These are phyloP conservation scores for Colletotrichum sp. DNA, from an alignment of 2,329 filamentous ascomycete species.

Conservation along the genomic window DNA sequence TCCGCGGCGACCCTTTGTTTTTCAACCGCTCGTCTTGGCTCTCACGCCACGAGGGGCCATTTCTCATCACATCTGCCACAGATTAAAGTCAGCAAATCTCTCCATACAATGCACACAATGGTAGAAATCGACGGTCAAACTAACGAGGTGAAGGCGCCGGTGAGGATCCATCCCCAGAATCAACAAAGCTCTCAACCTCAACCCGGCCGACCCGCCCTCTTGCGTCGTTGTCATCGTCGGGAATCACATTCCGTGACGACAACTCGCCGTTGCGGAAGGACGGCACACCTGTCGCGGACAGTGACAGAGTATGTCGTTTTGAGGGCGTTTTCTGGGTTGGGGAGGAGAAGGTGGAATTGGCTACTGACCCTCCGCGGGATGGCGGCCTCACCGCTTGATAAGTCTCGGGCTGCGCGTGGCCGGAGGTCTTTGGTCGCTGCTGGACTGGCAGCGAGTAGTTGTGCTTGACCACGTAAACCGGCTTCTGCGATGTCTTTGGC, in stretches of 20 bases:
- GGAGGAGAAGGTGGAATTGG: slow-evolving; percentile 17
- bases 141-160: slow-evolving; percentile 29
- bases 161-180: slow-evolving; percentile 11
- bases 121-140: slow-evolving; percentile 23
- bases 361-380: slow-evolving; percentile 22
- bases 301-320: slow-evolving; percentile 4
- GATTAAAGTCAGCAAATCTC: not conserved
- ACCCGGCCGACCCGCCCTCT: slow-evolving; percentile 18
- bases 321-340: slow-evolving; percentile 16
- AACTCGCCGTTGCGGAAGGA: not conserved
- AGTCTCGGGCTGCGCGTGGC: not conserved
- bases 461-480: slow-evolving; percentile 25
- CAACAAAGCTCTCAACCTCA: slow-evolving; percentile 20
- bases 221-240: not conserved
- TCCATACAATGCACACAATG: not conserved
- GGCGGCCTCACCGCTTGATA: slow-evolving; percentile 14
- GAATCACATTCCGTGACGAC: not conserved
- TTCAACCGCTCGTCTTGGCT: slow-evolving; percentile 22
- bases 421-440: slow-evolving; percentile 11
- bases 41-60: slow-evolving; percentile 15
- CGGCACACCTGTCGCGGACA: not conserved
- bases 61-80: slow-evolving; percentile 15
- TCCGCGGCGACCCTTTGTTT: slow-evolving; percentile 27
- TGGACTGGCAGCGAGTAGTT: slow-evolving; percentile 22
- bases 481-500: slow-evolving; percentile 23